Evolutionary conservation across 352 stramenopile genomes (phyloP).

Genomic region (Globisporangium paroecandrum): DNA sequence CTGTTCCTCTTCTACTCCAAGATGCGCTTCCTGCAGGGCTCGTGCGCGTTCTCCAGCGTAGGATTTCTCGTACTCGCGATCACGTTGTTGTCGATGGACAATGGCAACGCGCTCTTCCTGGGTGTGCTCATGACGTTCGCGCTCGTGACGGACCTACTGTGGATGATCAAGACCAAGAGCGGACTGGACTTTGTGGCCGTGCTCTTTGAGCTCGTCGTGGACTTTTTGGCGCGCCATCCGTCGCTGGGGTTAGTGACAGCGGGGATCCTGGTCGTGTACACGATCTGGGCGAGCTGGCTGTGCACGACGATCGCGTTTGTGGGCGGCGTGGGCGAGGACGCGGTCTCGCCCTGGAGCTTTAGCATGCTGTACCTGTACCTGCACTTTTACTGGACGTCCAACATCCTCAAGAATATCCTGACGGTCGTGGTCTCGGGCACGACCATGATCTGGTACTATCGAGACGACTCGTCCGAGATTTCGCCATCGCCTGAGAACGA

Average conservation of each 20-base stretch:
- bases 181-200: constrained; percentile 79
- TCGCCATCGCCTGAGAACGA: constrained; percentile 34
- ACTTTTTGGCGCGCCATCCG: constrained; percentile 54
- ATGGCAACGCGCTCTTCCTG: constrained; percentile 42
- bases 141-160: constrained; percentile 57
- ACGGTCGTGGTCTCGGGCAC: constrained; percentile 74
- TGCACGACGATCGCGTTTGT: constrained; percentile 74
- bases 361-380: constrained; percentile 73
- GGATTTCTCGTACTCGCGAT: constrained; percentile 49
- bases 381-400: constrained; percentile 88
- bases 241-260: constrained; percentile 53
- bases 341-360: constrained; percentile 65
- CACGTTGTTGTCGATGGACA: constrained; percentile 55
- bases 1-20: constrained; percentile 77
- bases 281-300: constrained; percentile 76
- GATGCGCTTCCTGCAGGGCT: constrained; percentile 66
- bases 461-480: constrained; percentile 60
- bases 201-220: constrained; percentile 80
- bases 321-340: constrained; percentile 25
- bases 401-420: constrained; percentile 83
- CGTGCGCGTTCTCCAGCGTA: constrained; percentile 58
- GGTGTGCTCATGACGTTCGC: constrained; percentile 36
- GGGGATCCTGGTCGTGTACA: constrained; percentile 56
- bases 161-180: constrained; percentile 63
- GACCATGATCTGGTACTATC: constrained; percentile 87